Evolutionary conservation across 345 rosid species (phyloP).

Genomic region (Geranium rotundifolium): DNA sequence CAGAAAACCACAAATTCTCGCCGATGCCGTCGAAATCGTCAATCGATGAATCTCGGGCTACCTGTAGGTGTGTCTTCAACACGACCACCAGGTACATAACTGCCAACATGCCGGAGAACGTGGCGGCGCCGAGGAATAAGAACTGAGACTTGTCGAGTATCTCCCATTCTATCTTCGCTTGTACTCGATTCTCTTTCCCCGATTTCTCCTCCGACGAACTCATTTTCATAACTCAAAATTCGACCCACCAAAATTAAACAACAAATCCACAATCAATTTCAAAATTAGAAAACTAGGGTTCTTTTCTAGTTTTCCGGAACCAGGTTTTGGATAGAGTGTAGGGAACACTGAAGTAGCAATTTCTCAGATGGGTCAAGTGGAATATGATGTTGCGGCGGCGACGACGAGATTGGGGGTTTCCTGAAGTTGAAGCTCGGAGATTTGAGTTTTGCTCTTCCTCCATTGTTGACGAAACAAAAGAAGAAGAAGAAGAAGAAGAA

Average conservation of each 20-base stretch:
- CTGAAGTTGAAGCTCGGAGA: no score
- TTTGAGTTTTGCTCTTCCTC: no score
- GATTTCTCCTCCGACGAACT: constrained; percentile 50
- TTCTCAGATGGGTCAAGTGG: no score
- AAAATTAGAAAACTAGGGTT: neutral
- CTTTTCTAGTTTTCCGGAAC: constrained; percentile 18
- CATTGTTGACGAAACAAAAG: no score
- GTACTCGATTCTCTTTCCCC: constrained; percentile 40
- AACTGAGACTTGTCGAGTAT: constrained; percentile 85
- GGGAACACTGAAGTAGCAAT: constrained; percentile 6
- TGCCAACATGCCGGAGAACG: constrained; percentile 79
- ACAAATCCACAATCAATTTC: neutral
- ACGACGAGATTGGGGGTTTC: no score
- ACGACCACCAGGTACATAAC: constrained; percentile 68
- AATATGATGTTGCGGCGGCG: no score
- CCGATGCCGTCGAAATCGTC: no score
- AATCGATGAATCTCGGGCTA: no score
- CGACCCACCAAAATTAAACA: no score
- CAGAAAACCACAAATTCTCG: no score
- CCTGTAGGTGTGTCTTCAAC: constrained; percentile 80
- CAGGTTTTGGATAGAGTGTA: constrained; percentile 18
- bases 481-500: no score
- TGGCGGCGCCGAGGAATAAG: constrained; percentile 81
- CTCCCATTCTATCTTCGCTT: constrained; percentile 71
- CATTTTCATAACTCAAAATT: constrained; percentile 35